phyloP scores from a whole-genome alignment of 208 protist species.

The Trypanosoma theileri region DNA sequence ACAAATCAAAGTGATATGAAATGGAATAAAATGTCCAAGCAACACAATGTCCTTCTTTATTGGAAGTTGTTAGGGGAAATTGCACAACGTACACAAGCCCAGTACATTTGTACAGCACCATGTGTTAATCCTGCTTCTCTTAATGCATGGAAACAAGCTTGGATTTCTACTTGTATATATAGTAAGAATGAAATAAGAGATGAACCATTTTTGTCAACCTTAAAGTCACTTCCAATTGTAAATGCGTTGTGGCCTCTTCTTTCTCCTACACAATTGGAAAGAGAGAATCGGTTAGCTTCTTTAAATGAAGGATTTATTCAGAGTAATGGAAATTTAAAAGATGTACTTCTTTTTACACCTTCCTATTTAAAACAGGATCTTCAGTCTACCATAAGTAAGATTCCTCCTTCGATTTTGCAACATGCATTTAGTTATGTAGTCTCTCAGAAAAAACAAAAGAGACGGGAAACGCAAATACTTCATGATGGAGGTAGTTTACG shows the following conservation, averaged over 20 bases:
- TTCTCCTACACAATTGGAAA: neutral
- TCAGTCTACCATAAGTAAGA: neutral
- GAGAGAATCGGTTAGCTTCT: neutral
- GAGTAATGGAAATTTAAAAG: too few relatives aligned
- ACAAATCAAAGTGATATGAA: neutral
- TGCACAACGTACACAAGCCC: neutral
- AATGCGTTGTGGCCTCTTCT: constrained; percentile 4
- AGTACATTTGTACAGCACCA: constrained; percentile 10
- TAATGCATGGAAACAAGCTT: neutral
- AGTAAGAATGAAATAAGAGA: neutral
- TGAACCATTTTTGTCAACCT: neutral
- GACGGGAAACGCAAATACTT: neutral
- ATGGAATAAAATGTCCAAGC: neutral
- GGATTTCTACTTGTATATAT: neutral
- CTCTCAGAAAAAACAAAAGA: neutral
- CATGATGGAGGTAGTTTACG: neutral
- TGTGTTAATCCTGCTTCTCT: constrained; percentile 5
- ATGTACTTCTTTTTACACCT: neutral
- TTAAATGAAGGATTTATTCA: too few relatives aligned
- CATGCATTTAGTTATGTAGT: neutral
- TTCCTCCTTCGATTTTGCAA: constrained; percentile 2
- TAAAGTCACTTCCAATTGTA: neutral
- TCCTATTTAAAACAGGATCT: neutral
- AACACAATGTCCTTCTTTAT: neutral
- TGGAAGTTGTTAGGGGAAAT: constrained; percentile 3